Evolutionary conservation across 805 yeast genomes (phyloP), one percentile per base, ranked within the genome.

Genomic region (Barnettozyma siamensis): DNA sequence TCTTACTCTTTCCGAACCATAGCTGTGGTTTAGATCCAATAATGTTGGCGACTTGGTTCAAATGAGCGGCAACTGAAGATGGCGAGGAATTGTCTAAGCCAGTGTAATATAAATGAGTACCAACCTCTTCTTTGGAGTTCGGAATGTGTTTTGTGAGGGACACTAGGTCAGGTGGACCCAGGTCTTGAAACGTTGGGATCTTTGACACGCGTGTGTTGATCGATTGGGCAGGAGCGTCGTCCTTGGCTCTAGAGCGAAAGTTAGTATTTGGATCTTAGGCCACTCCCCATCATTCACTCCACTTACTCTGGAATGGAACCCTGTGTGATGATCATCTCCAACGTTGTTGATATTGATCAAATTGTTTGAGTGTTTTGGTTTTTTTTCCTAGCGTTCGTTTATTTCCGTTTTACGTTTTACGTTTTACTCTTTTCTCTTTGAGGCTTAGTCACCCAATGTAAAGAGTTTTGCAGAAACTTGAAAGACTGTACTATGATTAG

Each of bases 1-100:
- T 71, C 53, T 76, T 83, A 47, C 70, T 72, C 55, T 80, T 86
- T 12, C 89, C 88, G 64, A 83, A 85, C 95, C 95, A 85, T 34
- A 75, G 65, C 58, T 85, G 95, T 6, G 79, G 77, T 26, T 75
- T 65, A 44, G 74, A 77, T 20, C 73, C 60, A 24, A 85, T 78
- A 29, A 80, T 66, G 41, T 75, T 83, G 27, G 88, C 81, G 48
- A 85, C 59, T 7, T 77, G 73, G 57, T 83, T 84, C 42, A 84
- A 63, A 43, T 79, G 78, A 2, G 88, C 88, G 10, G 91, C 89
- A 41, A 85, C 78, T 2, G 88, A 74, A 1, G 93, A 85, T 13
- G 87, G 75, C 52, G 78, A 81, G 19, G 87, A 78, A 16, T 84
- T 80, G 55, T 85, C 91, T 2, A 80, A 71, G 7, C 95, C 95